Evolutionary conservation across 148 eudicot species (phyloP), one percentile per base, ranked within the genome.

Genomic region (Limonium bicolor): DNA sequence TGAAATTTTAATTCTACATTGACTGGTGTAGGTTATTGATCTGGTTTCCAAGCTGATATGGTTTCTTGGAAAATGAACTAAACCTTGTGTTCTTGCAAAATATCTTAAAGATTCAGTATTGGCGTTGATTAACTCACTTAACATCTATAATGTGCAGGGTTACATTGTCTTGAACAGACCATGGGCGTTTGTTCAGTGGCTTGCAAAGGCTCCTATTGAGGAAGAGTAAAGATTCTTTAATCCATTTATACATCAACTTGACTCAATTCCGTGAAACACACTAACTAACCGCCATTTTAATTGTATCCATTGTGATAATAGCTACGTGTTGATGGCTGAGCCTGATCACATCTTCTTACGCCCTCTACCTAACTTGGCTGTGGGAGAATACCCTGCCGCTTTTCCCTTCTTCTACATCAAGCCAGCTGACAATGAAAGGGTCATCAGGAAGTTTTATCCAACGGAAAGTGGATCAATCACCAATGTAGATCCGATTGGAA

Each of bases 171-270:
- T 82, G 56, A 82, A 86, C 50, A 80, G 95, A 59, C 95, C 95
- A 14, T 86, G 95, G 95, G 95, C 95, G 26, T 86, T 86, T 48
- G 95, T 86, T 48, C 95, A 86, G 46, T 84, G 95, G 95, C 78
- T 84, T 44, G 71, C 67, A 47, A 71, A 69, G 62, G 90, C 77
- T 46, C 51, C 68, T 24, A 80, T 84, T 40, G 77, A 73, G 57
- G 95, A 84, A 65, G 85, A 84, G 95, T 84, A 5, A 4, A 2
- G 33, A 29, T 7, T 29, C 12, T 29, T 29, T 29, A 29, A 29
- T 29, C n/a, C 33, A 29, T 29, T 29, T 7, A 7, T 29, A 29
- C 12, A 8, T 2, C 12, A 29, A 7, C 12, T 29, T 29, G 7
- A n/a, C 1, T 29, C 33, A 1, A n/a, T 25, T 25, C 15, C 4